Evolutionary conservation across 2,329 filamentous ascomycete species (phyloP).

Genomic region (Bertia moriformis): DNA sequence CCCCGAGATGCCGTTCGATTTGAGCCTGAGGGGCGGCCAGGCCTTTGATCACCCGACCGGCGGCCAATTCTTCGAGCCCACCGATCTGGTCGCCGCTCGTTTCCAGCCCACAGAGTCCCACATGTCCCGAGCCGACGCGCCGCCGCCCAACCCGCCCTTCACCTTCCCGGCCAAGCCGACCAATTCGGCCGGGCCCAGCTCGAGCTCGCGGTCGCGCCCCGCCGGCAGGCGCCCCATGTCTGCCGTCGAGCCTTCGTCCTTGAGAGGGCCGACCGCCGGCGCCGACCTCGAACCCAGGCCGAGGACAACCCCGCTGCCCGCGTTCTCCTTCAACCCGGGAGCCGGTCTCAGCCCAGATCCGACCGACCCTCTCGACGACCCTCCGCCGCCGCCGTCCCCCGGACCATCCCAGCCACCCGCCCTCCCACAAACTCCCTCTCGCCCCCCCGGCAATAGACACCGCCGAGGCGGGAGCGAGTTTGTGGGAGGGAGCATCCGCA

Average conservation of each 20-base stretch:
- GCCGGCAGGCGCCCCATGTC: constrained; percentile 36
- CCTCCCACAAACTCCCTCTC: constrained; percentile 32
- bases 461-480: constrained; percentile 74
- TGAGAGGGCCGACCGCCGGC: constrained; percentile 9
- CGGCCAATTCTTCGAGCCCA: too few relatives aligned
- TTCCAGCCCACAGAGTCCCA: too few relatives aligned
- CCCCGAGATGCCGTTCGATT: background rate
- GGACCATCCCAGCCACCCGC: too few relatives aligned
- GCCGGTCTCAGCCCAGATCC: background rate
- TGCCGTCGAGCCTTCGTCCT: constrained; percentile 10
- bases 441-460: constrained; percentile 50
- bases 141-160: constrained; percentile 49
- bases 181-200: too few relatives aligned
- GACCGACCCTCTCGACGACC: constrained; percentile 11
- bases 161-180: constrained; percentile 41
- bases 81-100: too few relatives aligned
- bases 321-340: constrained; percentile 34
- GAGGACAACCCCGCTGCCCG: constrained; percentile 28
- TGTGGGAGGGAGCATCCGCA: constrained; percentile 57
- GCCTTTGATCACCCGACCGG: too few relatives aligned
- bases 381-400: constrained; percentile 39
- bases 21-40: too few relatives aligned
- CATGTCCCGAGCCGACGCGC: too few relatives aligned
- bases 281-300: constrained; percentile 11
- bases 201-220: constrained; percentile 28